Conservation (phyloP, 73 alveolate species). For the Symbiodinium pilosum region DNA sequence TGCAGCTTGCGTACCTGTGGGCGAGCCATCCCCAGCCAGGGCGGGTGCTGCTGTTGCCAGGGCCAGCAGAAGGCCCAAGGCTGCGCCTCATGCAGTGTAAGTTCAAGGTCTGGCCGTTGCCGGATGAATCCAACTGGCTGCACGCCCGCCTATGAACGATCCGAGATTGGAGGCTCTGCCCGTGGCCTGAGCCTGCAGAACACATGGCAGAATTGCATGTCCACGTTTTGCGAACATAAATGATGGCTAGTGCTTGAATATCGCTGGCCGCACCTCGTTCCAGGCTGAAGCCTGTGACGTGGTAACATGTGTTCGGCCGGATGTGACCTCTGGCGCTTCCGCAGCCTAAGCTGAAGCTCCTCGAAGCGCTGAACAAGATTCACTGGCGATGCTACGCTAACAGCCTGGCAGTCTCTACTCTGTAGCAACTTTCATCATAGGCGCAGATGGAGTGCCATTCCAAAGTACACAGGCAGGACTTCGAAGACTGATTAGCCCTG, state of each 20-base stretch:
- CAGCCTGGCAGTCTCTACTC: too few relatives aligned
- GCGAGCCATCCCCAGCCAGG: conserved; percentile 62
- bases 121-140: neutral
- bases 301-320: neutral
- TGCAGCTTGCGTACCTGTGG: conserved; percentile 15
- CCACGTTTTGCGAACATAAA: neutral
- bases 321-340: neutral
- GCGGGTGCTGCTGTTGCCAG: conserved; percentile 13
- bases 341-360: neutral
- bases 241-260: too few relatives aligned
- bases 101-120: neutral
- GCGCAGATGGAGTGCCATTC: too few relatives aligned
- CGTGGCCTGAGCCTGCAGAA: neutral
- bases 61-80: neutral
- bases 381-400: too few relatives aligned
- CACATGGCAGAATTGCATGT: neutral
- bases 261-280: neutral
- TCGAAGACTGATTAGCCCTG: too few relatives aligned
- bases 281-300: neutral
- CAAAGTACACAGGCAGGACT: too few relatives aligned
- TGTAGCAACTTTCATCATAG: too few relatives aligned
- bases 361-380: too few relatives aligned
- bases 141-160: neutral
- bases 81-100: neutral
- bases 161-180: neutral